Evolutionary conservation across 177 flowering plant genomes (phyloP).

Genomic region (Telopea speciosissima): DNA sequence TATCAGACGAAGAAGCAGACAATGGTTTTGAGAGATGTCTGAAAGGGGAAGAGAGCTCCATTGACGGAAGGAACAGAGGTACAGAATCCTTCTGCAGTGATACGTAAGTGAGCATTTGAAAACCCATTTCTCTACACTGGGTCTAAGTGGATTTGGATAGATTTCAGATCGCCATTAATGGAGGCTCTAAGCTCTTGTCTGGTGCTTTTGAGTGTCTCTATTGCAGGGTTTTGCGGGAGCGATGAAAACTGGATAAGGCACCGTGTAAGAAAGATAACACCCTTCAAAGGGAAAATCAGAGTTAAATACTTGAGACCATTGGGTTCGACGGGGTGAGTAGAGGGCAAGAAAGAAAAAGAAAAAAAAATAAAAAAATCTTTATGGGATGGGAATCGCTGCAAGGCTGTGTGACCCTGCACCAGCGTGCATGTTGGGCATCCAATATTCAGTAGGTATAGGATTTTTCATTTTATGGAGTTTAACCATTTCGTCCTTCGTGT

Average conservation of each 20-base stretch:
- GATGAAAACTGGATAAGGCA: background rate
- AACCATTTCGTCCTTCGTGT: too few species aligned
- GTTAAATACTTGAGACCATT: too few species aligned
- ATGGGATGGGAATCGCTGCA: too few species aligned
- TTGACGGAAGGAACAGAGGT: constrained; percentile 10
- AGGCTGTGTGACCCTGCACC: too few species aligned
- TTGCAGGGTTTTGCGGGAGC: background rate
- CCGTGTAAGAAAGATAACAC: too few species aligned
- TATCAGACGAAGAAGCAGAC: constrained; percentile 21
- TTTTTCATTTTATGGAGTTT: too few species aligned
- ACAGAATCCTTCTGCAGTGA: background rate
- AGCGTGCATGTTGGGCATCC: too few species aligned
- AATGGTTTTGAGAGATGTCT: constrained; percentile 20
- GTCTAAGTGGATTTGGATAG: background rate
- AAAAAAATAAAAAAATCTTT: too few species aligned
- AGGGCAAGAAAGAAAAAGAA: too few species aligned
- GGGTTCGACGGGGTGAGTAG: too few species aligned
- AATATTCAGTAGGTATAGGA: too few species aligned
- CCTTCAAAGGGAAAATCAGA: too few species aligned
- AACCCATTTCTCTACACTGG: background rate
- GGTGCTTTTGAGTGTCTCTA: background rate
- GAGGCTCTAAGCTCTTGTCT: background rate
- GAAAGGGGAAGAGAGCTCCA: constrained; percentile 70
- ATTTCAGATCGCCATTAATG: constrained; percentile 8
- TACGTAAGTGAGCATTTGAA: background rate